Base-by-base conservation (phyloP, 768 basidiomycete species). In the Suillus variegatus region DNA sequence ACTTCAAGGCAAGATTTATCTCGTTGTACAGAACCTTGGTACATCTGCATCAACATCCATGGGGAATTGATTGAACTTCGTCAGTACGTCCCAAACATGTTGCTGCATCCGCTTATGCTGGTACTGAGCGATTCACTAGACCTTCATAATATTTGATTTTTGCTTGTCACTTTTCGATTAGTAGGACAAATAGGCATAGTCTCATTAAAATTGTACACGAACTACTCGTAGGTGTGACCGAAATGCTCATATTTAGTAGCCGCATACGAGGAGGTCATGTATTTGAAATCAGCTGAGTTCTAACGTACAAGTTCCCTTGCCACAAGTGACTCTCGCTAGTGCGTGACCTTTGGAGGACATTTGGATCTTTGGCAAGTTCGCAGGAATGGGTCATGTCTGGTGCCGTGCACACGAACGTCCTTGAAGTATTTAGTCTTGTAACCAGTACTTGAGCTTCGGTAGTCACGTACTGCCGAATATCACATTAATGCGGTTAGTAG, bases 1-100 rank as follows among this genome's bases (percentile, higher is more conserved):
- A 6, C 32, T 4, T 32, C 6, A 0, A 32, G 32, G 32, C 32
- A 32, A 32, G 32, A 32, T 32, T 67, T 89, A 88, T 68, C 78
- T 88, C 66, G 80, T 88, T 69, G 77, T 81, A 6, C 32, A 79
- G 22, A 85, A 88, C 69, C 70, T 88, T 47, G 86, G 87, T 41
- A 73, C 71, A 62, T 66, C 68, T 41, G 73, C 71, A 62, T 66
- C 68, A 61, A 73, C 71, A 62, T 66, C 68, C 61, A 84, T 80
- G 62, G 88, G 88, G 2, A 75, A 79, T 46, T 88, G 88, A 57
- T 81, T 91, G 18, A 87, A 89, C 76, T 90, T 89, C 72, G 85
- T 89, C 75, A 83, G 84, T 87, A 67, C 20, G 82, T 78, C 22
- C 13, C 22, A 38, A 38, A 4, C 28, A 25, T 51, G 4, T n/a